These are phyloP conservation scores for Podospora bellae-mahoneyi DNA, from an alignment of 495 filamentous ascomycete species.

Conservation along the genomic window DNA sequence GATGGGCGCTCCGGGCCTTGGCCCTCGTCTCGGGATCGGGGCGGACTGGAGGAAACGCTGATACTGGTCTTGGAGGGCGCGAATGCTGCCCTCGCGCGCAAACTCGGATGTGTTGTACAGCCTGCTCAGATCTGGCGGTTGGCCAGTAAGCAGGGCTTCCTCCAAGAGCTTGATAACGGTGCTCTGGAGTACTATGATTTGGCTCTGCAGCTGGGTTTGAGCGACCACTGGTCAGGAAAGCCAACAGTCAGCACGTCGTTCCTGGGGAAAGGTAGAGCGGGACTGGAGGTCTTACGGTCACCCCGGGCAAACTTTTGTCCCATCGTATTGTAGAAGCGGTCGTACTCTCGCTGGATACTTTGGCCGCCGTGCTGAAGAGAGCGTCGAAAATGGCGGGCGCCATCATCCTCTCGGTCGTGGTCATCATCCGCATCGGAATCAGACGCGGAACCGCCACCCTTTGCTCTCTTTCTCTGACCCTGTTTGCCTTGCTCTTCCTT, in stretches of 20 bases:
- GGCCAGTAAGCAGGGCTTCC: slow-evolving; percentile 31
- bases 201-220: slow-evolving; percentile 37
- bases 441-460: neutral
- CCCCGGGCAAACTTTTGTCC: slow-evolving; percentile 35
- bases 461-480: neutral
- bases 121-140: slow-evolving; percentile 24
- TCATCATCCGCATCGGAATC: slow-evolving; percentile 2
- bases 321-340: slow-evolving; percentile 26
- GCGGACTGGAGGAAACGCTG: slow-evolving; percentile 29
- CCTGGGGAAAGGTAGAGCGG: neutral
- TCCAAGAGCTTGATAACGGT: slow-evolving; percentile 36
- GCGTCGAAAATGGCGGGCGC: slow-evolving; percentile 24
- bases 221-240: slow-evolving; percentile 21
- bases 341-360: slow-evolving; percentile 31
- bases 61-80: slow-evolving; percentile 38
- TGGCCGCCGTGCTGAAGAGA: slow-evolving; percentile 31
- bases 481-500: slow-evolving; percentile 4
- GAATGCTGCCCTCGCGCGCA: slow-evolving; percentile 35
- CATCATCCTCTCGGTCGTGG: slow-evolving; percentile 5
- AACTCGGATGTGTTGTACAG: slow-evolving; percentile 38
- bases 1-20: slow-evolving; percentile 19
- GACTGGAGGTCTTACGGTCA: slow-evolving; percentile 27
- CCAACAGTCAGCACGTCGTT: neutral
- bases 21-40: slow-evolving; percentile 7
- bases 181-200: slow-evolving; percentile 36